Percentiles rank a stretch among this genome's conserved stretches.
These are phyloP conservation scores for Hypsizygus marmoreus DNA, from an alignment of 768 basidiomycete species.

Conservation along the genomic window DNA sequence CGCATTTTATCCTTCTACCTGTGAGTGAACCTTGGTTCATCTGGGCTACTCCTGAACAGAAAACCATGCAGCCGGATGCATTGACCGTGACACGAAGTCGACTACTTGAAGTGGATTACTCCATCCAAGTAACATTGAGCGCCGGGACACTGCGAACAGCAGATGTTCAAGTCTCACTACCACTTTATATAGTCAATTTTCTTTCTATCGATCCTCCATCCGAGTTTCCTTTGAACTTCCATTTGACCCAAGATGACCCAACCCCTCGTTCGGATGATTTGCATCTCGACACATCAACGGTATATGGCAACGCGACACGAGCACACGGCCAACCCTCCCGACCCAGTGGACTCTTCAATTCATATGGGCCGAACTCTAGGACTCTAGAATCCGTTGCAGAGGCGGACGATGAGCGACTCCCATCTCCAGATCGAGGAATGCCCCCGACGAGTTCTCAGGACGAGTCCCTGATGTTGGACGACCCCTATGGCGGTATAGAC, in stretches of 20 bases:
- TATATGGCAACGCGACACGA: too few species aligned
- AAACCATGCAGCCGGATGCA: constrained; percentile 56
- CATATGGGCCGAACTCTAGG: background rate
- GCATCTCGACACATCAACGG: too few species aligned
- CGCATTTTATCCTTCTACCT: constrained; percentile 71
- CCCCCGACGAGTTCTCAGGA: background rate
- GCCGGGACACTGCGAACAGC: constrained; percentile 56
- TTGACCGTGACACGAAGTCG: constrained; percentile 67
- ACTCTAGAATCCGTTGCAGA: constrained; percentile 9
- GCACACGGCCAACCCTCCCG: background rate
- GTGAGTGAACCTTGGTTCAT: constrained; percentile 45
- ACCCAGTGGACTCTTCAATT: background rate
- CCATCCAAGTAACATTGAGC: constrained; percentile 63
- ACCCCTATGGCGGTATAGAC: constrained; percentile 3
- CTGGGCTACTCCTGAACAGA: constrained; percentile 5
- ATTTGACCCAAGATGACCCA: too few species aligned
- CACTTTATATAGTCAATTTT: constrained; percentile 79
- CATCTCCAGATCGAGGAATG: background rate
- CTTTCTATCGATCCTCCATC: constrained; percentile 85
- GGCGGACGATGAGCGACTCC: constrained; percentile 2
- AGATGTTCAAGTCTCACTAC: constrained; percentile 70
- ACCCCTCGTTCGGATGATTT: too few species aligned
- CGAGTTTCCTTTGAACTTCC: constrained; percentile 28
- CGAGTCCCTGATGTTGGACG: background rate
- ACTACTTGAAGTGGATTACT: constrained; percentile 78